Evolutionary conservation across 2,329 filamentous ascomycete genomes (phyloP), one percentile per base, ranked within the genome.

Genomic region (Sporothrix brasiliensis): DNA sequence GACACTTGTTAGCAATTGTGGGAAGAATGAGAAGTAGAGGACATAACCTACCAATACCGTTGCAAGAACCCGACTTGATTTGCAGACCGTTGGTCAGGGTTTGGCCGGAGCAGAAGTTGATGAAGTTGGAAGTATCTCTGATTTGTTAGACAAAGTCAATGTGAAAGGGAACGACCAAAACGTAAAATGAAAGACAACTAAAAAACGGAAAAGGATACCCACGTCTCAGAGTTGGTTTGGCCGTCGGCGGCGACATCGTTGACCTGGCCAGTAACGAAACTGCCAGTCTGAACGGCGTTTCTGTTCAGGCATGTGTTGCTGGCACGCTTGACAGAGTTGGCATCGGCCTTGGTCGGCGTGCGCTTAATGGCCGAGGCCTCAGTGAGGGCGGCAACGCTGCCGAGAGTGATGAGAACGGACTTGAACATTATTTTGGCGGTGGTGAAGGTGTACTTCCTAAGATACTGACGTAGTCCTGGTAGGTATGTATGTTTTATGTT

Each of bases 1-100:
- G 68, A 44, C 5, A 44, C 5, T 30, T 61, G 63, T 68, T 24
- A 63, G 56, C 3, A 16, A 34, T 6, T n/a, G 21, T 10, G 21
- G 47, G 58, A 24, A 56, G 50, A 47, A 44, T 47, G 4, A 44
- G 19, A 4, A 19, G 11, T n/a, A 63, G 5, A 14, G 34, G 16
- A 27, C n/a, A 27, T 13, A n/a, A 82, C 85, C 78, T 82, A 86
- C 85, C 79, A 74, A 89, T 83, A 78, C 86, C 86, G 78, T 91
- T 91, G 80, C 88, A 91, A 49, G 88, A 90, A 24, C 88, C 88
- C 4, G 74, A 78, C 71, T 81, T 81, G 71, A 85, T 79, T 78
- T 91, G 89, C 54, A 84, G 77, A 75, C 88, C 88, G 76, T 91
- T 88, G 74, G 88, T 91, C 72, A 88, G 75, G 2, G 81, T 84